These are phyloP conservation scores for Scleroderma bovista DNA, from an alignment of 768 basidiomycete genomes.

Conservation along the genomic window DNA sequence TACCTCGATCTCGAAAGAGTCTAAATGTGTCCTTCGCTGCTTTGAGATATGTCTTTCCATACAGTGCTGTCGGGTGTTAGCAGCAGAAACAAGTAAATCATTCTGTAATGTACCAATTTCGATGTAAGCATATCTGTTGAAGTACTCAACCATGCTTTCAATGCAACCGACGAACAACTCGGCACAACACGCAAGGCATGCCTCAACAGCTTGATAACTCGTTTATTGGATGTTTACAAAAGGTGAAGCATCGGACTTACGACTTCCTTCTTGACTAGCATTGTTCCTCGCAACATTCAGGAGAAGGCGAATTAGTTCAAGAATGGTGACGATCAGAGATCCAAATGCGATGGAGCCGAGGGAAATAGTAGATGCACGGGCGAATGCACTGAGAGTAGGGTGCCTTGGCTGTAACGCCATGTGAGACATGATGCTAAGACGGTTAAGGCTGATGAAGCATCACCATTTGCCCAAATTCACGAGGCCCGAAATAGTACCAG, in stretches of 20 bases:
- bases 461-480: conserved; percentile 59
- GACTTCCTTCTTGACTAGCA: conserved; percentile 58
- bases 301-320: conserved; percentile 63
- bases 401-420: conserved; percentile 50
- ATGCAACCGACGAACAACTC: conserved; percentile 73
- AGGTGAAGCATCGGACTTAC: conserved; percentile 35
- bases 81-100: background rate
- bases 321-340: conserved; percentile 73
- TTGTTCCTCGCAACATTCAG: conserved; percentile 53
- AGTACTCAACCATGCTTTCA: conserved; percentile 65
- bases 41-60: conserved; percentile 75
- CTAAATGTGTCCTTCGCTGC: conserved; percentile 85
- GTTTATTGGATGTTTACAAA: background rate
- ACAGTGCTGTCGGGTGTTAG: conserved; percentile 46
- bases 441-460: conserved; percentile 6
- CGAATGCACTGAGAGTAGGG: conserved; percentile 65
- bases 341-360: conserved; percentile 85
- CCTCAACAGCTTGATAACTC: conserved; percentile 53
- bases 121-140: conserved; percentile 83
- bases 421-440: background rate
- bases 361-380: conserved; percentile 70
- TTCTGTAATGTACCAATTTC: conserved; percentile 54
- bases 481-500: conserved; percentile 86
- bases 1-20: conserved; percentile 65
- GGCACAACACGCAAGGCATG: conserved; percentile 73